Conservation (phyloP, 73 alveolate genomes). For the Tetrahymena malaccensis region DNA sequence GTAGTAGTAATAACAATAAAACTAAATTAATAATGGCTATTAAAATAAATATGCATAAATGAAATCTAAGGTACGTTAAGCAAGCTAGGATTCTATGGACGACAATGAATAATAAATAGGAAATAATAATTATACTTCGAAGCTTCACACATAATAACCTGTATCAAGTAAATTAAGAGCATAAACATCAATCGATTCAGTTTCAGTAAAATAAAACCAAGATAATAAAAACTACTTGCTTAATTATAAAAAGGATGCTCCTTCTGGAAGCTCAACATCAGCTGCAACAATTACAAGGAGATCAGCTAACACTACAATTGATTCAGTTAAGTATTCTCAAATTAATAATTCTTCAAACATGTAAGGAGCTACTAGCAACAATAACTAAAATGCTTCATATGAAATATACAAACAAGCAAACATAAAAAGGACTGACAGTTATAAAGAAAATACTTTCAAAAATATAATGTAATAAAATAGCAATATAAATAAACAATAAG, state of each 20-base stretch:
- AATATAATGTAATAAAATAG: not conserved
- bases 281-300: not conserved
- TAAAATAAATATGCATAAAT: not conserved
- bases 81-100: not conserved
- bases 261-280: not conserved
- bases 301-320: not conserved
- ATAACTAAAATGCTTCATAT: not conserved
- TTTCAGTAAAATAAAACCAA: not conserved
- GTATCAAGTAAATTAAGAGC: not conserved
- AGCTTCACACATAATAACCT: not conserved
- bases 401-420: not conserved
- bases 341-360: not conserved
- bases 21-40: not conserved
- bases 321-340: not conserved
- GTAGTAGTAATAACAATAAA: not conserved
- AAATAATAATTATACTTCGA: not conserved
- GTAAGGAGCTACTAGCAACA: not conserved
- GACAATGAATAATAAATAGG: not conserved
- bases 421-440: not conserved
- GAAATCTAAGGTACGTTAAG: not conserved
- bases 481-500: not conserved
- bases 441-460: not conserved
- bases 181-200: not conserved
- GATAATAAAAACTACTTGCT: not conserved
- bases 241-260: not conserved